These are phyloP conservation scores for Neocucurbitaria cava DNA, from an alignment of 2,329 filamentous ascomycete species.

Conservation along the genomic window DNA sequence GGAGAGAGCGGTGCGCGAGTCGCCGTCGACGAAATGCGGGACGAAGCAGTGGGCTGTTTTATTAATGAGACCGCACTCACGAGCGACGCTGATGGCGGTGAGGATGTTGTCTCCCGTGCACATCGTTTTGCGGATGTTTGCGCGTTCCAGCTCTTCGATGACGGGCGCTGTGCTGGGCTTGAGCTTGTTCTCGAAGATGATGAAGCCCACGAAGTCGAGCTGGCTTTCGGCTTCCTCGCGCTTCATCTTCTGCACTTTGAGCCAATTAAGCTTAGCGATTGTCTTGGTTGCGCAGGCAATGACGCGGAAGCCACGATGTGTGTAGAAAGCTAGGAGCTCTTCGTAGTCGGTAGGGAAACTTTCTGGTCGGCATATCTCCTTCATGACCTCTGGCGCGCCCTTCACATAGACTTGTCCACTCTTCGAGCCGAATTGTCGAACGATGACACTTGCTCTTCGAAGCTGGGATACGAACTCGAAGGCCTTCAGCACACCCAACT, in stretches of 20 bases:
- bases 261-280: constrained; percentile 86
- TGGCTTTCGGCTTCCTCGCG: constrained; percentile 82
- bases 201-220: constrained; percentile 91
- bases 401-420: constrained; percentile 93
- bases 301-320: constrained; percentile 93
- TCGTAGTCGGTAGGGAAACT: constrained; percentile 91
- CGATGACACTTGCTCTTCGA: constrained; percentile 89
- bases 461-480: constrained; percentile 97
- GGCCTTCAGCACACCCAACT: constrained; percentile 86
- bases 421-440: constrained; percentile 83
- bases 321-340: constrained; percentile 87
- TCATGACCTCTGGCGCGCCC: constrained; percentile 95
- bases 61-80: constrained; percentile 86
- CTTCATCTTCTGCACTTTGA: constrained; percentile 93
- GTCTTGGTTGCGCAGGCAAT: constrained; percentile 94
- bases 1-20: constrained; percentile 75
- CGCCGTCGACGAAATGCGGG: constrained; percentile 83
- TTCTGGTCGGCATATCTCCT: constrained; percentile 84
- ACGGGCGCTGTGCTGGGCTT: constrained; percentile 85
- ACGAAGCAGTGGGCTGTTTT: constrained; percentile 88
- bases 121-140: constrained; percentile 91
- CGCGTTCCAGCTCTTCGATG: constrained; percentile 79
- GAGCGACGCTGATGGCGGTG: constrained; percentile 92
- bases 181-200: constrained; percentile 98
- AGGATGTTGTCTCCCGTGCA: constrained; percentile 98